Conservation (phyloP, 345 rosid genomes). For the Aquilaria malaccensis region DNA sequence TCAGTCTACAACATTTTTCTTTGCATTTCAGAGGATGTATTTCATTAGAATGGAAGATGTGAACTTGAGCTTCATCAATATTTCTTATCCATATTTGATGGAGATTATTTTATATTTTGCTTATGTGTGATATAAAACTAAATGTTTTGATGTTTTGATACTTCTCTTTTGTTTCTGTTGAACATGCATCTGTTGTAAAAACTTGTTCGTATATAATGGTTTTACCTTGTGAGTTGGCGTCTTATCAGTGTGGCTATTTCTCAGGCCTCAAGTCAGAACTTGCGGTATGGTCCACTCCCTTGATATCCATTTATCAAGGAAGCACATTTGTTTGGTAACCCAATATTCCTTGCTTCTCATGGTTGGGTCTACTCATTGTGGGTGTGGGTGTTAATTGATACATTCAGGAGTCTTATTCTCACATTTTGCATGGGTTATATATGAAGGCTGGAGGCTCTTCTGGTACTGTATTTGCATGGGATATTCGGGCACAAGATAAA, state of each 20-base stretch:
- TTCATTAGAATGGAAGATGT: too few relatives aligned
- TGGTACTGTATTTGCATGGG: conserved; percentile 88
- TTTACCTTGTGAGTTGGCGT: background rate
- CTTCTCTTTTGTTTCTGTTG: background rate
- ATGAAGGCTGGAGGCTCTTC: conserved; percentile 85
- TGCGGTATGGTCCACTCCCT: conserved; percentile 76
- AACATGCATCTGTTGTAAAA: background rate
- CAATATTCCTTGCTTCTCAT: background rate
- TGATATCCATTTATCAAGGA: conserved; percentile 87
- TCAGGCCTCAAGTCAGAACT: conserved; percentile 59
- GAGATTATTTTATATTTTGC: background rate
- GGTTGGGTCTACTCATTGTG: background rate
- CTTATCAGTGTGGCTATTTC: conserved; percentile 13
- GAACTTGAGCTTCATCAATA: too few relatives aligned
- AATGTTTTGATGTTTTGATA: background rate
- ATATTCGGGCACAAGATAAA: conserved; percentile 58
- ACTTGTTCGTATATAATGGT: background rate
- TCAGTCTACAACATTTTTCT: too few relatives aligned
- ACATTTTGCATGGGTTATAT: conserved; percentile 5
- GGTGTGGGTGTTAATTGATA: background rate
- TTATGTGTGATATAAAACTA: background rate
- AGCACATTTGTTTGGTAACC: conserved; percentile 78
- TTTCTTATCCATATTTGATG: background rate
- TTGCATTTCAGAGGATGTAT: too few relatives aligned
- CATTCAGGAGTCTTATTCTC: conserved; percentile 8